Base-by-base conservation (phyloP, 164 flowering plant species). In the Paratinospora sagittata region DNA sequence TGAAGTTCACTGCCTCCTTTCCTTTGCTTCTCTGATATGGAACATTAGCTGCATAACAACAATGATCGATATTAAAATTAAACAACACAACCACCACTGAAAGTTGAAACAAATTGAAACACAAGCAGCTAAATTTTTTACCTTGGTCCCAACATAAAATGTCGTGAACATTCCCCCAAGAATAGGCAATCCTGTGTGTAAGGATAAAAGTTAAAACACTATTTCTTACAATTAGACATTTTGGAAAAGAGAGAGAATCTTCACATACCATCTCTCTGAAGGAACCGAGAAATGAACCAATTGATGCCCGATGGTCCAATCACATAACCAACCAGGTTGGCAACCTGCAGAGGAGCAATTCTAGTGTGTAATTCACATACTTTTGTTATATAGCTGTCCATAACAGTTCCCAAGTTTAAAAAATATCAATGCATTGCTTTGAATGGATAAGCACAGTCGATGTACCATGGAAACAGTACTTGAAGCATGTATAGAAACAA, bases 131-230 rank as follows among this genome's bases (percentile, higher is more conserved):
- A 36, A 33, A 52, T 11, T 2, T 30, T 30, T 68, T 83, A 94
- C 98, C 97, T 94, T 94, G 17, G 97, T 89, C 63, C 92, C 98
- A 27, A 92, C 80, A 70, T 94, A 94, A 81, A 94, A 94, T 66
- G 97, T 82, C 23, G 82, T 1, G 17, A 90, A 81, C 88, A 94
- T 82, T 70, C 88, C 92, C 49, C 80, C 88, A 43, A 94, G 82
- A 66, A 81, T 76, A 24, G 91, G 93, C 37, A 86, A 49, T 67
- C 97, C 98, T 94, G 87, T 26, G 87, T 26, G 34, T 4, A 81
- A 1, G 36, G 68, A 10, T 34, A 26, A 79, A 74, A 4, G 55
- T 61, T 47, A 49, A n/a, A 30, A 1, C 24, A 71, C 76, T 43
- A 75, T 8, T 34, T 39, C 36, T n/a, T 12, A 52, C 21, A 33